These are phyloP conservation scores for Ustilago nuda DNA, from an alignment of 1,284 basidiomycete species.

Conservation along the genomic window DNA sequence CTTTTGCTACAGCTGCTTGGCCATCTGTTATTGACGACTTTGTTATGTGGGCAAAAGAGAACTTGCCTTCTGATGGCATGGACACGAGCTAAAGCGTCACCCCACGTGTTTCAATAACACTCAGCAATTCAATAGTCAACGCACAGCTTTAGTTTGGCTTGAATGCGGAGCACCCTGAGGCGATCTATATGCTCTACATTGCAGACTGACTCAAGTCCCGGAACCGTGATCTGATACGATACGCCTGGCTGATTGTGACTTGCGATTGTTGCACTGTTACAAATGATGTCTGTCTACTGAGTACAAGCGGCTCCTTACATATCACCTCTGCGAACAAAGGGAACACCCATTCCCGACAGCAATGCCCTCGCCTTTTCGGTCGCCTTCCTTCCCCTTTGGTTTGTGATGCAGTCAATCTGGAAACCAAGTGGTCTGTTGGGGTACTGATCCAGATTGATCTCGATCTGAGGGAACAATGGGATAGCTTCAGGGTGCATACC, in stretches of 20 bases:
- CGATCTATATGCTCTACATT: neutral
- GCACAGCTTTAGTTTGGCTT: neutral
- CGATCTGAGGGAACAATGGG: constrained; percentile 81
- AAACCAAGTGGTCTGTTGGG: constrained; percentile 63
- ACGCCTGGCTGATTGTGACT: neutral
- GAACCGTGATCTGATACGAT: too few relatives aligned
- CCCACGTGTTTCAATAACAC: neutral
- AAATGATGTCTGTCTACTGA: neutral
- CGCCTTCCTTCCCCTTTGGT: constrained; percentile 64
- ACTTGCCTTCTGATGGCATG: constrained; percentile 50
- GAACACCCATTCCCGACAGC: constrained; percentile 64
- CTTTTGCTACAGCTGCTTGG: constrained; percentile 78
- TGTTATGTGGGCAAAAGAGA: constrained; percentile 71
- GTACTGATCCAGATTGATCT: constrained; percentile 68
- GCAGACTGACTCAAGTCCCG: neutral
- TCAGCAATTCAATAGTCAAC: neutral
- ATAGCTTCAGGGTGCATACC: constrained; percentile 87
- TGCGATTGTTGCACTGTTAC: neutral
- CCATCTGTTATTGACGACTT: constrained; percentile 89
- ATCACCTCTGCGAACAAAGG: constrained; percentile 65
- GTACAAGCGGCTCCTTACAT: constrained; percentile 21
- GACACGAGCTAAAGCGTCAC: constrained; percentile 34
- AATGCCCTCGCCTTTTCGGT: constrained; percentile 64
- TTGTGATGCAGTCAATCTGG: constrained; percentile 68
- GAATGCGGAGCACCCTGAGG: neutral